Base-by-base conservation (phyloP, 2,329 filamentous ascomycete species). In the Kalaharituber pfeilii region DNA sequence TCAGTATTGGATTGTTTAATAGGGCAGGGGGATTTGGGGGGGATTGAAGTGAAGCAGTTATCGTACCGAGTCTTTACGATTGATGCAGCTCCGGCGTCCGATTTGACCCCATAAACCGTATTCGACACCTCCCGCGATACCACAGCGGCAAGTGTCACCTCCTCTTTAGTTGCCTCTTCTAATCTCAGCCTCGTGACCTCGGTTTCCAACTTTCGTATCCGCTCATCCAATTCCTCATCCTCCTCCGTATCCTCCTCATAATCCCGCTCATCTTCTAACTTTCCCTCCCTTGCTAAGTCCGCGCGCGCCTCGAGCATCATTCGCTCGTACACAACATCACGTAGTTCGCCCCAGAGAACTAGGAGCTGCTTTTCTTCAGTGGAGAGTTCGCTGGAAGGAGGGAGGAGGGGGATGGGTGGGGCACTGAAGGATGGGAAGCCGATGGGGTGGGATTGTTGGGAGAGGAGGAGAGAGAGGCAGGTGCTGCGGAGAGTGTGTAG, bases 241-340 rank as follows among this genome's bases (percentile, higher is more conserved):
- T 76, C 79, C 63, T 80, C 81, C 0, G 73, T 69, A 27, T 78
- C 80, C 63, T 81, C 78, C n/a, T 78, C 76, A 20, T 78, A 75
- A 60, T 79, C 69, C 0, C 78, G 79, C 45, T 71, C 77, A 29
- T 74, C 71, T 28, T 72, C 62, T n/a, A 81, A 79, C 1, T 77
- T 77, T 5, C 74, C 74, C 53, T 75, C 80, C 74, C 81, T 76
- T 59, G 78, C 73, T 1, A 79, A 78, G 1, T 77, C 69, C 1
- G 75, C 72, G 1, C 75, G 79, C 0, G 78, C 80, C 9, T 76
- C 77, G 5, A 81, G 70, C 1, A 78, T 79, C 1, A 79, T 59
- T 1, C 81, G 63, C 3, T 69, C 69, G 1, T 73, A 67, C 60
- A 81, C 74, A 1, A 68, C 70, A 0, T 78, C 79, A 55, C 70